Evolutionary conservation across 345 rosid genomes (phyloP), one percentile per base, ranked within the genome.

Genomic region (Citrus cavaleriei): DNA sequence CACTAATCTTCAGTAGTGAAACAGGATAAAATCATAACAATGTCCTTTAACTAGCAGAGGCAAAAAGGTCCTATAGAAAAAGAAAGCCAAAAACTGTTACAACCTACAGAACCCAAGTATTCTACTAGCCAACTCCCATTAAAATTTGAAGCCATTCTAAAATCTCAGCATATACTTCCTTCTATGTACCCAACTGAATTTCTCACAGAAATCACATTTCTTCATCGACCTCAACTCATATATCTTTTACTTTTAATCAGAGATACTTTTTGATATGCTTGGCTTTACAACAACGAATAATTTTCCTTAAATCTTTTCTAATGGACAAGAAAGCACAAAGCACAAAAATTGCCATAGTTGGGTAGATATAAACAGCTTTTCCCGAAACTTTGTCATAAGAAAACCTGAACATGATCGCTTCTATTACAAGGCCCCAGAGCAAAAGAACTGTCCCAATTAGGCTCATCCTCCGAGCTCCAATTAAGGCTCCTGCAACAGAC

Each of bases 401-500:
- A 51, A 81, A 87, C 40, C 64, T 58, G 9, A 85, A 72, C 59
- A 88, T 65, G 72, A 28, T 51, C 1, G 77, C 77, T 79, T 91
- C 94, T 74, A 84, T 80, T 14, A 71, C 34, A 77, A 88, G 86
- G 16, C 98, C 98, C 96, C 96, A 92, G 35, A 73, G 60, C 13
- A 90, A 82, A 42, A 93, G 83, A 70, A 91, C 87, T 28, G 86
- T 83, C 60, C 96, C 97, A 58, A 89, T 83, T 13, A 92, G 88
- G 85, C 91, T 89, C 75, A 92, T 78, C 68, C 96, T 87, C 2
- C 84, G 91, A 12, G 83, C 86, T 67, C 83, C 87, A 69, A 88
- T 2, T 14, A 88, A 55, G 65, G 98, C 93, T 81, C 96, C 99
- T 14, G 85, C 90, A n/a, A 93, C 90, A 74, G 86, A 83, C 68